Evolutionary conservation across 768 basidiomycete genomes (phyloP).

Genomic region (Podaxis sp.): DNA sequence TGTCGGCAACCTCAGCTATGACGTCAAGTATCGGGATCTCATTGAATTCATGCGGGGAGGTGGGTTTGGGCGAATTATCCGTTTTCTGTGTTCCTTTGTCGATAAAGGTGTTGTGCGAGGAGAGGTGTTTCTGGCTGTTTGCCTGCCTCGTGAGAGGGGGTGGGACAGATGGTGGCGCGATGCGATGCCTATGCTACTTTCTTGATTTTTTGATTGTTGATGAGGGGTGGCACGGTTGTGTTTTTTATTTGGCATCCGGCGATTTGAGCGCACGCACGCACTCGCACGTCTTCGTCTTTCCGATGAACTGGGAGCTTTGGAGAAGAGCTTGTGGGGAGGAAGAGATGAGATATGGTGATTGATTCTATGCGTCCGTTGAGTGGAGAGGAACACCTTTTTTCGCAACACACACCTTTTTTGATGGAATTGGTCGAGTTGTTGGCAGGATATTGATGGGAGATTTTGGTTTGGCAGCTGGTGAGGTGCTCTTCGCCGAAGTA

Average conservation of each 20-base stretch:
- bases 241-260: conserved; percentile 1
- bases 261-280: conserved; percentile 7
- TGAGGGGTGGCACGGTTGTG: not conserved
- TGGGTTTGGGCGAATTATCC: conserved; percentile 82
- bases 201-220: conserved; percentile 8
- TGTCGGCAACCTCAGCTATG: conserved; percentile 98
- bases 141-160: conserved; percentile 8
- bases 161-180: conserved; percentile 11
- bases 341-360: conserved; percentile 18
- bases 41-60: conserved; percentile 99
- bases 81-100: conserved; percentile 39
- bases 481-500: conserved; percentile 99
- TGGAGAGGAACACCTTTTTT: conserved; percentile 31
- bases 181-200: conserved; percentile 13
- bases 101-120: conserved; percentile 6
- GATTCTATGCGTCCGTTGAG: conserved; percentile 14
- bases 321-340: conserved; percentile 33
- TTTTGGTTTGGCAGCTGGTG: conserved; percentile 96
- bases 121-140: not conserved
- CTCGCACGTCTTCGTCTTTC: conserved; percentile 26
- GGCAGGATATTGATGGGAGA: conserved; percentile 91
- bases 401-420: conserved; percentile 35
- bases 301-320: conserved; percentile 41
- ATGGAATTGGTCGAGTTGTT: conserved; percentile 53
- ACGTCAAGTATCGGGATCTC: conserved; percentile 97